Evolutionary conservation across 2,329 filamentous ascomycete species (phyloP).

Genomic region (Immersiporthe knoxdaviesiana): DNA sequence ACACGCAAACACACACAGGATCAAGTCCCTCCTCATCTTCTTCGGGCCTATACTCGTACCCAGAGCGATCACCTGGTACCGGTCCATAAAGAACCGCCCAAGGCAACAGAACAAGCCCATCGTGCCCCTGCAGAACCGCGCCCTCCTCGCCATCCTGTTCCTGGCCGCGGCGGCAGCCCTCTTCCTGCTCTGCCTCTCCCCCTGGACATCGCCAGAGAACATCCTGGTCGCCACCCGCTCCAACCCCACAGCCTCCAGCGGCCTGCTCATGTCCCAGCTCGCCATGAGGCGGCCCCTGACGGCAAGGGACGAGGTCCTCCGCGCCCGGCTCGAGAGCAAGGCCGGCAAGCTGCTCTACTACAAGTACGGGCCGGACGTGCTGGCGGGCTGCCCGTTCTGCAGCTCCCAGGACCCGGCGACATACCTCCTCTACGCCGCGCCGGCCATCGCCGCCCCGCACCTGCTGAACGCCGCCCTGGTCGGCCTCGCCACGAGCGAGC

Average conservation of each 20-base stretch:
- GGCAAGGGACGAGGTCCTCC: slow-evolving; percentile 64
- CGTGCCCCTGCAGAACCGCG: slow-evolving; percentile 60
- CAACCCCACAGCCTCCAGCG: slow-evolving; percentile 81
- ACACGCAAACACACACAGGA: slow-evolving; percentile 42
- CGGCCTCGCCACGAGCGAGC: slow-evolving; percentile 72
- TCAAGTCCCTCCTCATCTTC: slow-evolving; percentile 61
- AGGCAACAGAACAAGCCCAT: slow-evolving; percentile 51
- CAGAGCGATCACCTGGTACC: slow-evolving; percentile 67
- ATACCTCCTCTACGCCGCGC: slow-evolving; percentile 82
- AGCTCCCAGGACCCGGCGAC: slow-evolving; percentile 66
- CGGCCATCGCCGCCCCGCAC: slow-evolving; percentile 75
- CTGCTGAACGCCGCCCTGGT: slow-evolving; percentile 74
- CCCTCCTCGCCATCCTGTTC: slow-evolving; percentile 63
- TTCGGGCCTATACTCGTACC: slow-evolving; percentile 75
- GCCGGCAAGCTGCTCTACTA: slow-evolving; percentile 81
- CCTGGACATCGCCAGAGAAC: slow-evolving; percentile 74
- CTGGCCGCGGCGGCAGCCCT: slow-evolving; percentile 52
- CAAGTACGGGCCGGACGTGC: slow-evolving; percentile 74
- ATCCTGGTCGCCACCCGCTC: slow-evolving; percentile 78
- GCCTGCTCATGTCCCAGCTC: slow-evolving; percentile 82
- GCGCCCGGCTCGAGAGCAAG: slow-evolving; percentile 68
- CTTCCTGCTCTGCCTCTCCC: slow-evolving; percentile 65
- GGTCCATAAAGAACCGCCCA: slow-evolving; percentile 52
- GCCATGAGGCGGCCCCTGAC: slow-evolving; percentile 62
- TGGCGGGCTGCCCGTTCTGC: slow-evolving; percentile 84